Percentiles rank a stretch among this genome's conserved stretches.
phyloP scores from a whole-genome alignment of 2,329 filamentous ascomycete species.

The Cryphonectria radicalis region DNA sequence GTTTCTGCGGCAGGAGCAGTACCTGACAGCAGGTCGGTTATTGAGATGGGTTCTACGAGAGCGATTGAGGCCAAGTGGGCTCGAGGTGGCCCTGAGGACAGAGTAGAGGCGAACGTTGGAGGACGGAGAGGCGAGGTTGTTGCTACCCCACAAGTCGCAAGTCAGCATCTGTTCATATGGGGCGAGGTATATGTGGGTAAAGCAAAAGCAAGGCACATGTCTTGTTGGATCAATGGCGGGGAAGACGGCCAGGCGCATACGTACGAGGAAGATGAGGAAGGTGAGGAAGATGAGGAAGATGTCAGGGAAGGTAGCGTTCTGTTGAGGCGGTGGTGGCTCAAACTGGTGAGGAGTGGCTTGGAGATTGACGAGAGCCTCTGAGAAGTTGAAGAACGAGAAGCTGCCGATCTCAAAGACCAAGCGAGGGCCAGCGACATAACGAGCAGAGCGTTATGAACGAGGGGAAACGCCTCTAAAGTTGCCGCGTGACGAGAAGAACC shows the following conservation, averaged over 20 bases:
- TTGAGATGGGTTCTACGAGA: conserved; percentile 25
- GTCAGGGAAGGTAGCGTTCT: conserved; percentile 1
- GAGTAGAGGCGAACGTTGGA: conserved; percentile 26
- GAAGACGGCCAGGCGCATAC: conserved; percentile 7
- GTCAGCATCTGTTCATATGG: conserved; percentile 23
- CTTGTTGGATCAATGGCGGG: conserved; percentile 2
- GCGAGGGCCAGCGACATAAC: conserved; percentile 29
- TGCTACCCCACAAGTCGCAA: conserved; percentile 11
- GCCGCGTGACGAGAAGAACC: conserved; percentile 8
- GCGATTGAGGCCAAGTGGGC: conserved; percentile 23
- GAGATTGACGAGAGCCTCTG: conserved; percentile 23
- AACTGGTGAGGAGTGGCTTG: conserved; percentile 15
- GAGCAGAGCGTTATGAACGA: conserved; percentile 6
- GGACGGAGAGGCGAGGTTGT: conserved; percentile 18
- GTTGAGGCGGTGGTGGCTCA: conserved; percentile 14
- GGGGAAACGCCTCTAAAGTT: background rate
- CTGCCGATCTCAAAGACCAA: conserved; percentile 26
- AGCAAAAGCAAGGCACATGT: background rate
- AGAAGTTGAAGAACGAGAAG: conserved; percentile 17
- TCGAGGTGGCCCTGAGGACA: conserved; percentile 24
- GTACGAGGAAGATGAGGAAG: conserved; percentile 20
- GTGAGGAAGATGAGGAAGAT: conserved; percentile 12
- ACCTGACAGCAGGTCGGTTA: conserved; percentile 43
- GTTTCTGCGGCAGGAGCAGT: conserved; percentile 76
- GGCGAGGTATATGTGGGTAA: conserved; percentile 19